Evolutionary conservation across 1,139 yeast species (phyloP).

Genomic region (Yarrowia galli): DNA sequence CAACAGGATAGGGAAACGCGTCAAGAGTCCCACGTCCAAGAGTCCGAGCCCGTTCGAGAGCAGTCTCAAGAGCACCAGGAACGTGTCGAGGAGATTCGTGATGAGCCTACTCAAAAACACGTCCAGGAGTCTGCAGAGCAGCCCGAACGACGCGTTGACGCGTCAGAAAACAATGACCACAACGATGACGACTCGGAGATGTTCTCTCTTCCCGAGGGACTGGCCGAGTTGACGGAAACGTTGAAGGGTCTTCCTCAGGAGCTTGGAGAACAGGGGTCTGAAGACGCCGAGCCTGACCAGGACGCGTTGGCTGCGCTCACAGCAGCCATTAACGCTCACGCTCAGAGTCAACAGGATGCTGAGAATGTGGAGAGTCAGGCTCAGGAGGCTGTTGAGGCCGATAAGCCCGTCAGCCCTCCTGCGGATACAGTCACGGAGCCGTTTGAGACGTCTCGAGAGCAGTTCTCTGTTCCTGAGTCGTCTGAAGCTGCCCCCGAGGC

Average conservation of each 20-base stretch:
- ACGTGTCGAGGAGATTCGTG: background rate
- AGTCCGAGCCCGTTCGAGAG: background rate
- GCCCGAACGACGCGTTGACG: constrained; percentile 8
- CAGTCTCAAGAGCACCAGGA: background rate
- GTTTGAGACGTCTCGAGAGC: constrained; percentile 6
- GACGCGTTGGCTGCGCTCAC: constrained; percentile 32
- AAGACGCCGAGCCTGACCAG: constrained; percentile 11
- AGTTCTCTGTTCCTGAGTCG: constrained; percentile 1
- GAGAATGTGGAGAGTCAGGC: constrained; percentile 4
- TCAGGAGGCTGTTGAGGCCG: constrained; percentile 12
- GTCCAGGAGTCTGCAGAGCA: background rate
- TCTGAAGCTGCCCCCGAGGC: background rate
- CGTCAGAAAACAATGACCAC: background rate
- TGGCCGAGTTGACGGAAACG: constrained; percentile 27
- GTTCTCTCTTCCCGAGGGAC: constrained; percentile 21
- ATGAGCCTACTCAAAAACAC: background rate
- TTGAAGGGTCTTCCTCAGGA: constrained; percentile 24
- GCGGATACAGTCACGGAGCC: background rate
- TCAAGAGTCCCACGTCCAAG: background rate
- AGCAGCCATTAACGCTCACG: constrained; percentile 18
- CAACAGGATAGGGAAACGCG: background rate
- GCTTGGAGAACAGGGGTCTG: constrained; percentile 10
- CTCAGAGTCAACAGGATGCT: constrained; percentile 22
- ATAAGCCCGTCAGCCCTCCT: constrained; percentile 1
- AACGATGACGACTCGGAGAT: constrained; percentile 8